Evolutionary conservation across 371 early-diverging fungal genomes (phyloP).

Genomic region (Apophysomyces variabilis): DNA sequence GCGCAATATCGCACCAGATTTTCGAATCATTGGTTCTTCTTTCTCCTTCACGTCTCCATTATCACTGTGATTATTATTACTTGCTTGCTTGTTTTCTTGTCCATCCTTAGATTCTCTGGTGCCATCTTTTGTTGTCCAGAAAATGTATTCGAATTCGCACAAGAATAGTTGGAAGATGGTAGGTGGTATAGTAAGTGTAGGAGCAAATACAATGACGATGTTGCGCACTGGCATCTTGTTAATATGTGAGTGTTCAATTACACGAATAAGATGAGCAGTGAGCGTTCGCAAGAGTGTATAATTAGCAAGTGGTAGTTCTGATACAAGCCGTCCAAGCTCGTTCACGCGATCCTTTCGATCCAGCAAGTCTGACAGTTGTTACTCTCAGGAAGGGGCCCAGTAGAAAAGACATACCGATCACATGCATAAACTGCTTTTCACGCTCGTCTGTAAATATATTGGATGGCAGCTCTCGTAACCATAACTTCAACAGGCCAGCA

Average conservation of each 20-base stretch:
- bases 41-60: too few species aligned
- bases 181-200: conserved; percentile 91
- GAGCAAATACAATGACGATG: conserved; percentile 94
- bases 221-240: conserved; percentile 97
- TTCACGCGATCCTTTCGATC: conserved; percentile 75
- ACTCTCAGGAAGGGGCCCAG: not conserved
- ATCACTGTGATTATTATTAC: not conserved
- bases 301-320: conserved; percentile 81
- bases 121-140: conserved; percentile 57
- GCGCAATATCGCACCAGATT: conserved; percentile 8
- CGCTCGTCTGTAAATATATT: conserved; percentile 76
- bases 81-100: not conserved
- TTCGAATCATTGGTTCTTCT: not conserved
- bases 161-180: conserved; percentile 87
- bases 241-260: conserved; percentile 79
- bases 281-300: conserved; percentile 88
- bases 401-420: conserved; percentile 43
- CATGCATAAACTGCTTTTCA: conserved; percentile 61
- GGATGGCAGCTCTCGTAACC: conserved; percentile 75
- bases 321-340: conserved; percentile 80
- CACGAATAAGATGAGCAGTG: conserved; percentile 87
- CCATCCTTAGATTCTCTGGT: not conserved
- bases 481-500: conserved; percentile 81
- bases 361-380: conserved; percentile 57
- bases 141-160: conserved; percentile 87